Evolutionary conservation across 768 basidiomycete genomes (phyloP).

Genomic region (Mycena amicta): DNA sequence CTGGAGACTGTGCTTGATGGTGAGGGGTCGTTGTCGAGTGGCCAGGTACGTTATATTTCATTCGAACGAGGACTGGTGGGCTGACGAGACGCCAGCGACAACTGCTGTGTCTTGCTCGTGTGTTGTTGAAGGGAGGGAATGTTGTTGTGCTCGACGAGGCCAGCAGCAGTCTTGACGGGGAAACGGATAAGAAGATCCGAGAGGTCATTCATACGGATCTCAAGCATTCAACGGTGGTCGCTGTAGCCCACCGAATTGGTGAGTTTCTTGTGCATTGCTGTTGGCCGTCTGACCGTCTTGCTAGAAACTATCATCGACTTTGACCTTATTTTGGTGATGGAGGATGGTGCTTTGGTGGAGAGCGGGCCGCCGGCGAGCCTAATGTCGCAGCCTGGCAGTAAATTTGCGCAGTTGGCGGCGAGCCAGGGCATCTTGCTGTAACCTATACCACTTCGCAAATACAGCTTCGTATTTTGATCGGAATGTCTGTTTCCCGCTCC

Average conservation of each 20-base stretch:
- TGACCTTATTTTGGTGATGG: constrained; percentile 10
- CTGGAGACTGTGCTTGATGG: constrained; percentile 13
- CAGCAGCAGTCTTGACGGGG: constrained; percentile 8
- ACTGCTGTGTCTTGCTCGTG: constrained; percentile 6
- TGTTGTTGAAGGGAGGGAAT: neutral
- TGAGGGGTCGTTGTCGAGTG: constrained; percentile 9
- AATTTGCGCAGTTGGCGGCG: constrained; percentile 4
- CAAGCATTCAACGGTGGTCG: constrained; percentile 1
- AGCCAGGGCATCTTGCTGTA: constrained; percentile 3
- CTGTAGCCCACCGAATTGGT: constrained; percentile 15
- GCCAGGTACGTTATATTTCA: neutral
- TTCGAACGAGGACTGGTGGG: too few species aligned
- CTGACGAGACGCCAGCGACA: too few species aligned
- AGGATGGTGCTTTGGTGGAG: constrained; percentile 6
- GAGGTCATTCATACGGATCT: constrained; percentile 10
- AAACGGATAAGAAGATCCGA: constrained; percentile 9
- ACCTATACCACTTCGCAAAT: too few species aligned
- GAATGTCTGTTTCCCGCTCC: too few species aligned
- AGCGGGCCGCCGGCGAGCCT: constrained; percentile 1
- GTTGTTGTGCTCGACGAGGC: constrained; percentile 10
- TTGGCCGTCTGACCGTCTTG: neutral
- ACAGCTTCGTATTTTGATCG: neutral
- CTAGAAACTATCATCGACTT: constrained; percentile 12
- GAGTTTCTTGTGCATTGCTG: neutral
- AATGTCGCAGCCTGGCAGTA: neutral